A percentile compares a stretch with the other conserved stretches of the same genome.
These are phyloP conservation scores for Mortierella polycephala DNA, from an alignment of 371 early-diverging fungal species.

Conservation along the genomic window DNA sequence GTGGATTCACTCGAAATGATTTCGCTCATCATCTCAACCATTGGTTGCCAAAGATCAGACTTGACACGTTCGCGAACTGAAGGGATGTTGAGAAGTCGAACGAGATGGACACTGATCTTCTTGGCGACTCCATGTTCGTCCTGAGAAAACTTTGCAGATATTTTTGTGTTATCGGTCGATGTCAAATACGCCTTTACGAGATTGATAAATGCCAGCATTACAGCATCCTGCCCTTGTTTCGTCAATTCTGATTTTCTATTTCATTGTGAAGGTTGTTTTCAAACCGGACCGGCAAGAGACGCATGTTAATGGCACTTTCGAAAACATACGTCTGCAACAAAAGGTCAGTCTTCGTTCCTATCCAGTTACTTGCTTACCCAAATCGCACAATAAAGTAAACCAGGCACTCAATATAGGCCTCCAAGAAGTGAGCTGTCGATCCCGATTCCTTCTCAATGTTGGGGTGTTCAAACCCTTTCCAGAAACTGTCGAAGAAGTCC, in stretches of 20 bases:
- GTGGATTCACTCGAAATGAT: slow-evolving; percentile 23
- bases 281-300: too few relatives aligned
- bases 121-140: slow-evolving; percentile 33
- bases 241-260: slow-evolving; percentile 44
- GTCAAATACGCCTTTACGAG: slow-evolving; percentile 26
- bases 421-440: slow-evolving; percentile 61
- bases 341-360: not conserved
- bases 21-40: slow-evolving; percentile 25
- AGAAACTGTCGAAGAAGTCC: slow-evolving; percentile 74
- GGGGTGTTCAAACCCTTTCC: slow-evolving; percentile 69
- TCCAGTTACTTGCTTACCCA: slow-evolving; percentile 49
- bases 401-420: slow-evolving; percentile 71
- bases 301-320: too few relatives aligned
- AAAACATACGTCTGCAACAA: too few relatives aligned
- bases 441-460: slow-evolving; percentile 63
- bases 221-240: slow-evolving; percentile 44
- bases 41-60: slow-evolving; percentile 37
- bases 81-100: slow-evolving; percentile 36
- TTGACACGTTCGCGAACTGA: slow-evolving; percentile 36
- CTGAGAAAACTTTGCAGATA: slow-evolving; percentile 28
- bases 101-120: slow-evolving; percentile 33
- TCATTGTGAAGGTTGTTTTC: not conserved
- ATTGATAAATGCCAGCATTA: slow-evolving; percentile 19
- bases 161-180: slow-evolving; percentile 10
- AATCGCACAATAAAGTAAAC: slow-evolving; percentile 63